Evolutionary conservation across 306 rosid genomes (phyloP).

Genomic region (Vigna hirtella): DNA sequence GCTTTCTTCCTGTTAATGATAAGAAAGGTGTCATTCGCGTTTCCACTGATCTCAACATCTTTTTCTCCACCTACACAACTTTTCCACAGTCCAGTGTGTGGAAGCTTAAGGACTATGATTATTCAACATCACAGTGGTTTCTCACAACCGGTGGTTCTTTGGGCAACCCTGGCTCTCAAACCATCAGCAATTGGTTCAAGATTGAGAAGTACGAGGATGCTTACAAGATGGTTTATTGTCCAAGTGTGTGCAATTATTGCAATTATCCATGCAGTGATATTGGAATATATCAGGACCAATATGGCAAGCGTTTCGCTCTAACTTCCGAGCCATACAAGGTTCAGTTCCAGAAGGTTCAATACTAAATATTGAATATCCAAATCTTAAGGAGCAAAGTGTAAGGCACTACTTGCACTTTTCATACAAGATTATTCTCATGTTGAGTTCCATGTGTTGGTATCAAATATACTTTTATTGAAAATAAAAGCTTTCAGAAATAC

Average conservation of each 20-base stretch:
- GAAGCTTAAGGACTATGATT: background rate
- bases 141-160: background rate
- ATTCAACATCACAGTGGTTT: background rate
- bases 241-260: conserved; percentile 55
- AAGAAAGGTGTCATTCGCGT: conserved; percentile 36
- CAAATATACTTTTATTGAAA: too few species aligned
- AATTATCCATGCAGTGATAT: conserved; percentile 55
- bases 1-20: background rate
- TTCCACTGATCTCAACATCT: conserved; percentile 27
- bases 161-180: background rate
- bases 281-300: conserved; percentile 21
- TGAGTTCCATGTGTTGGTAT: too few species aligned
- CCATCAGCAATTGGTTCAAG: conserved; percentile 51
- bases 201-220: conserved; percentile 50
- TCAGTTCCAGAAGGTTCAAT: conserved; percentile 14
- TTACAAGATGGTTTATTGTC: too few species aligned
- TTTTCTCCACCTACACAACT: conserved; percentile 22
- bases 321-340: conserved; percentile 19
- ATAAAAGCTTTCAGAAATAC: too few species aligned
- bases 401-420: background rate
- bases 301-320: conserved; percentile 39
- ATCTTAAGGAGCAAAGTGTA: background rate
- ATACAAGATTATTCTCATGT: too few species aligned
- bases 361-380: background rate
- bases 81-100: conserved; percentile 42